Conservation (phyloP, 192 early-diverging fungal genomes). For the Coemansia sp. region DNA sequence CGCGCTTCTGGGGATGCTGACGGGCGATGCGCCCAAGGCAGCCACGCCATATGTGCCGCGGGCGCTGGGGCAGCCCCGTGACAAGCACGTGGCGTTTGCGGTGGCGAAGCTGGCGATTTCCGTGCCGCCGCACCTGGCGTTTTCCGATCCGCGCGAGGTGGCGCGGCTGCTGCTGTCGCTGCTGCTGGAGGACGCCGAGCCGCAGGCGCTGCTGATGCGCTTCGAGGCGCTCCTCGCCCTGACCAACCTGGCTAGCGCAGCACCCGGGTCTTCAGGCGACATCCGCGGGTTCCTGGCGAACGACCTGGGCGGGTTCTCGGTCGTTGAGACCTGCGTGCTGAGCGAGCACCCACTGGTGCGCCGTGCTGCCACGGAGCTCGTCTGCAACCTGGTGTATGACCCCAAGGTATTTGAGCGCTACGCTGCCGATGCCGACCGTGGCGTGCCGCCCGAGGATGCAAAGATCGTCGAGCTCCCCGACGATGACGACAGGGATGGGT, state of each 20-base stretch:
- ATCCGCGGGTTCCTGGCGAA: conserved; percentile 62
- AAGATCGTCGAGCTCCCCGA: conserved; percentile 39
- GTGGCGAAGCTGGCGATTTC: conserved; percentile 94
- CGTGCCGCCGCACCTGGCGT: conserved; percentile 84
- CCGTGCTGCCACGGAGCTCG: conserved; percentile 84
- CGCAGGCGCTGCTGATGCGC: conserved; percentile 61
- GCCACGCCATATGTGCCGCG: conserved; percentile 23
- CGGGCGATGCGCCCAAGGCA: conserved; percentile 29
- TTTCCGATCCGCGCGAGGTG: conserved; percentile 70
- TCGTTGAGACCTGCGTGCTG: conserved; percentile 78
- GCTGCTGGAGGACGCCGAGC: conserved; percentile 41
- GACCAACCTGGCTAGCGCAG: conserved; percentile 83
- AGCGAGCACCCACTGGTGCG: conserved; percentile 78
- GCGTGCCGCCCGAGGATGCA: conserved; percentile 3
- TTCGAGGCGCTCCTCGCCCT: conserved; percentile 94
- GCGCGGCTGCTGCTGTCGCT: conserved; percentile 65
- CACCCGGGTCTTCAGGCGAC: conserved; percentile 54
- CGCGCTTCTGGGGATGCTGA: conserved; percentile 53
- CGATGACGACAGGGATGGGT: conserved; percentile 19
- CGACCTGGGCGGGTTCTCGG: conserved; percentile 60
- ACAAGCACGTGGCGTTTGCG: conserved; percentile 68
- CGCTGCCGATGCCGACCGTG: conserved; percentile 39
- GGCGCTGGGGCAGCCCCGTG: conserved; percentile 28
- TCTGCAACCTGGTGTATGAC: conserved; percentile 93
- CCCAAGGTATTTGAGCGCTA: conserved; percentile 79